Evolutionary conservation across 139 green algal species (phyloP).

Genomic region (Coelastrella sp.): DNA sequence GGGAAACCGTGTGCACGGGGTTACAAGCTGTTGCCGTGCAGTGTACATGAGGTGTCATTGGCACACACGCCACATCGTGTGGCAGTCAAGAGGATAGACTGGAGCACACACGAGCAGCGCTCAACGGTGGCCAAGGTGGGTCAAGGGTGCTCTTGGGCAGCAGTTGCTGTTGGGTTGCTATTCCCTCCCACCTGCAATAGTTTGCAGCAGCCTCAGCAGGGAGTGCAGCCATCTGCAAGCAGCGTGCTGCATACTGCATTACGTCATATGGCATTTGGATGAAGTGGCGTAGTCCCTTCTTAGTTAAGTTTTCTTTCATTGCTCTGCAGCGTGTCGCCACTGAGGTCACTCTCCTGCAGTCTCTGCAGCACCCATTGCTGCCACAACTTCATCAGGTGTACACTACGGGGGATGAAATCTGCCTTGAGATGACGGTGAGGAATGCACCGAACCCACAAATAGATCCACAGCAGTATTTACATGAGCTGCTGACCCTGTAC

Average conservation of each 20-base stretch:
- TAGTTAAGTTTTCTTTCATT: too few relatives aligned
- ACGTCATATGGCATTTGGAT: too few relatives aligned
- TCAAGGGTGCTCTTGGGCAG: background rate
- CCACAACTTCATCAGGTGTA: constrained; percentile 41
- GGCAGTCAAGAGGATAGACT: constrained; percentile 34
- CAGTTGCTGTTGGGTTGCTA: too few relatives aligned
- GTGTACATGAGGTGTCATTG: constrained; percentile 30
- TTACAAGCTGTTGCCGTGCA: background rate
- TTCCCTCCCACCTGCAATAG: too few relatives aligned
- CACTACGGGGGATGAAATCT: constrained; percentile 43
- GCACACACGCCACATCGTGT: background rate
- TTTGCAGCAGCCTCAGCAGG: too few relatives aligned
- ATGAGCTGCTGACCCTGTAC: too few relatives aligned
- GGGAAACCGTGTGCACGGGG: background rate
- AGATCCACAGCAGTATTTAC: background rate
- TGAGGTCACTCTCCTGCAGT: constrained; percentile 38
- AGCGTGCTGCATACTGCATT: too few relatives aligned
- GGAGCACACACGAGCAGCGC: constrained; percentile 39
- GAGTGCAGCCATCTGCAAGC: too few relatives aligned
- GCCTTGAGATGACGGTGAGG: constrained; percentile 45
- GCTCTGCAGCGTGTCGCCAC: constrained; percentile 33
- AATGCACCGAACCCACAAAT: background rate
- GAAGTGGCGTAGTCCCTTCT: too few relatives aligned
- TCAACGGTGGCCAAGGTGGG: constrained; percentile 1
- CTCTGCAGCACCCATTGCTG: constrained; percentile 36